Evolutionary conservation across 2,329 filamentous ascomycete genomes (phyloP).

Genomic region (Colletotrichum sojae): DNA sequence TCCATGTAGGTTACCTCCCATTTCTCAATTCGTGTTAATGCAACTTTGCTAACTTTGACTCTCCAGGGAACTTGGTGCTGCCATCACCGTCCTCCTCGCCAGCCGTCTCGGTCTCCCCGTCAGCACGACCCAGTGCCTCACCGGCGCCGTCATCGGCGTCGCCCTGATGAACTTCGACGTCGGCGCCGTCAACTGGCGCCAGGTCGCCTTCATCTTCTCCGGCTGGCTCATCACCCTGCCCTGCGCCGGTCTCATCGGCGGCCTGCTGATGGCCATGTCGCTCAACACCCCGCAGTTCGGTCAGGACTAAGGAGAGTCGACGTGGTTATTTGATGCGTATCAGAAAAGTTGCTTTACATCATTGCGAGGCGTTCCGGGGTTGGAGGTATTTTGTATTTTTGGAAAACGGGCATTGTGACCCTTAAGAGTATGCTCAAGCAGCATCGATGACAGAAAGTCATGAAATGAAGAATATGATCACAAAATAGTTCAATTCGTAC

Average conservation of each 20-base stretch:
- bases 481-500: neutral
- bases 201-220: conserved; percentile 46
- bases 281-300: conserved; percentile 45
- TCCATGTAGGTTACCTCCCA: neutral
- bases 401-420: neutral
- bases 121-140: conserved; percentile 48
- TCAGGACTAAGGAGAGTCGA: conserved; percentile 6
- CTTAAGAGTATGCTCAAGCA: neutral
- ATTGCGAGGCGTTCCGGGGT: conserved; percentile 21
- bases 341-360: neutral
- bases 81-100: conserved; percentile 49
- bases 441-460: conserved; percentile 3
- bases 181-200: conserved; percentile 46
- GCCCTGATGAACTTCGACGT: conserved; percentile 45
- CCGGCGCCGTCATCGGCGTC: conserved; percentile 46
- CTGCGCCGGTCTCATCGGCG: conserved; percentile 44
- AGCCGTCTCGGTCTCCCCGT: conserved; percentile 45
- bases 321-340: too few species aligned
- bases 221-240: conserved; percentile 47
- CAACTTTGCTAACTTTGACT: neutral
- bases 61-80: conserved; percentile 55
- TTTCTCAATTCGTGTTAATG: neutral
- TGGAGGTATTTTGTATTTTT: neutral
- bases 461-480: conserved; percentile 2
- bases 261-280: conserved; percentile 44